These are phyloP conservation scores for rapeseed (Brassica napus) DNA, from an alignment of 345 rosid genomes.

Conservation along the genomic window Da-Ae NC_063451.1:37332001-37332500, in stretches of 20 bases:
- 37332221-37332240: conserved; percentile 22
- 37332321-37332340: conserved; percentile 50
- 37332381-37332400: no score
- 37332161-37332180: conserved; percentile 8
- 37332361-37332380: conserved; percentile 50
- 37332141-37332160: conserved; percentile 7
- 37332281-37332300: conserved; percentile 63
- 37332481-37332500: background rate
- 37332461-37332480: conserved; percentile 1
- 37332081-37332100: conserved; percentile 17
- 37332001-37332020: conserved; percentile 47
- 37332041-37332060: conserved; percentile 41
- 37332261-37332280: conserved; percentile 41
- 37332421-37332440: conserved; percentile 3
- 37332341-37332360: conserved; percentile 88
- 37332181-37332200: background rate
- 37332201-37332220: conserved; percentile 18
- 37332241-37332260: conserved; percentile 3
- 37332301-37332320: conserved; percentile 61
- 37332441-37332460: conserved; percentile 2
- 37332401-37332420: background rate
- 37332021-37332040: conserved; percentile 90
- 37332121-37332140: background rate
- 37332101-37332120: background rate
- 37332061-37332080: background rate